Evolutionary conservation across 2,329 filamentous ascomycete genomes (phyloP).

Genomic region (Cordyceps militaris): DNA sequence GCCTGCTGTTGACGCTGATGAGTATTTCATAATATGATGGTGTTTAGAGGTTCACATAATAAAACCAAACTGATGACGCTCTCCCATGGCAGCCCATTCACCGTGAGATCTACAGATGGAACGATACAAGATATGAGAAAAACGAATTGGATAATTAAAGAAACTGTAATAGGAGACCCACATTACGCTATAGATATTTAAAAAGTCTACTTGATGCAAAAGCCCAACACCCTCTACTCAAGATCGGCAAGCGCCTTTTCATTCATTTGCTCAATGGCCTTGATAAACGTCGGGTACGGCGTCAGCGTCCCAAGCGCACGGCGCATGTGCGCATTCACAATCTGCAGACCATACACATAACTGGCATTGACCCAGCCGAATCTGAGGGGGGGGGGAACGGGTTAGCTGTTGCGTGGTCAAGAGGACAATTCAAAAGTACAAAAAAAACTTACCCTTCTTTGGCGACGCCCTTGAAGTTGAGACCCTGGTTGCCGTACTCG

Average conservation of each 20-base stretch:
- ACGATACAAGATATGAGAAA: background rate
- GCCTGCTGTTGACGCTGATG: no score
- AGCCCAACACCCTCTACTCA: constrained; percentile 16
- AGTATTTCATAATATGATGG: no score
- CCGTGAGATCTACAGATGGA: background rate
- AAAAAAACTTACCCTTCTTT: constrained; percentile 74
- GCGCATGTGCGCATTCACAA: constrained; percentile 82
- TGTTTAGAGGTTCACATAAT: no score
- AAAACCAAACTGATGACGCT: no score
- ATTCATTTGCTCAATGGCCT: constrained; percentile 52
- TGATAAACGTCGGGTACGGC: constrained; percentile 74
- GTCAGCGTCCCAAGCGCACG: constrained; percentile 84
- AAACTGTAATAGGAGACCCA: background rate
- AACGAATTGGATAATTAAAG: background rate
- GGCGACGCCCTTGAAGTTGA: constrained; percentile 91
- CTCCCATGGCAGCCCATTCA: background rate
- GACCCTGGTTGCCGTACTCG: constrained; percentile 95
- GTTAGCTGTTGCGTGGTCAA: background rate
- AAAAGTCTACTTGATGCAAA: background rate
- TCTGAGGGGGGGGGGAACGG: constrained; percentile 41
- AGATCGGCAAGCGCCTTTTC: constrained; percentile 46
- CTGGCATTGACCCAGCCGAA: constrained; percentile 99
- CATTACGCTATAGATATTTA: constrained; percentile 7
- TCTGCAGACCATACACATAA: constrained; percentile 86
- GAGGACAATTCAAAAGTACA: background rate